Evolutionary conservation across 371 early-diverging fungal genomes (phyloP), one percentile per base, ranked within the genome.

Genomic region (Apophysomyces elegans): DNA sequence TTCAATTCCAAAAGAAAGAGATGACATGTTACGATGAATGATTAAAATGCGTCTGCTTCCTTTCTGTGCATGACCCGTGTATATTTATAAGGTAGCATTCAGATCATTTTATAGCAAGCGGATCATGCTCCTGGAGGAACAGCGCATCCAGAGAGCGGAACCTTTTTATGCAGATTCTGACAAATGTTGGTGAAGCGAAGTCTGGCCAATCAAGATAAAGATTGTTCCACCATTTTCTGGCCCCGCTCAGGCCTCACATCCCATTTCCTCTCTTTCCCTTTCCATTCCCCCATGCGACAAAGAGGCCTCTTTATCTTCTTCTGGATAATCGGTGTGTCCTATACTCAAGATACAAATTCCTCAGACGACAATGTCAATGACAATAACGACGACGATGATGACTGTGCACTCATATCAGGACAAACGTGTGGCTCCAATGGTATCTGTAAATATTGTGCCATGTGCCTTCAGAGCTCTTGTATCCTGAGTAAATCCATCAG

Each of bases 401-500:
- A 69, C 44, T 79, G 79, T 57, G 67, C 75, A 8, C 68, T 70
- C 41, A 76, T 79, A 14, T 76, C 76, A 7, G 72, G 75, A 4
- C 79, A 79, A 32, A 68, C 62, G 8, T 76, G 79, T 54, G 70
- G 68, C 41, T 54, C 66, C 54, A 71, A 74, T 45, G 81, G 78
- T 8, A 76, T 72, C 16, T 80, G 81, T 46, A 76, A 80, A 71
- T 80, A 76, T 41, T 80, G 81, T 63, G 81, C 81, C 47, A 78
- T 78, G 78, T 80, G 81, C 63, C 63, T 80, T 32, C 71, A 74
- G 59, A 73, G 74, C 41, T 73, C 73, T 13, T 80, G 81, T 67
- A 74, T 80, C 21, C 47, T 72, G 26, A 74, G 69, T 37, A 74
- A 74, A 46, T 45, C 70, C 6, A 56, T 67, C 5, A 47, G 71